Evolutionary conservation across 2,329 filamentous ascomycete species (phyloP), one percentile per base, ranked within the genome.

Genomic region (Falciphora oryzae): DNA sequence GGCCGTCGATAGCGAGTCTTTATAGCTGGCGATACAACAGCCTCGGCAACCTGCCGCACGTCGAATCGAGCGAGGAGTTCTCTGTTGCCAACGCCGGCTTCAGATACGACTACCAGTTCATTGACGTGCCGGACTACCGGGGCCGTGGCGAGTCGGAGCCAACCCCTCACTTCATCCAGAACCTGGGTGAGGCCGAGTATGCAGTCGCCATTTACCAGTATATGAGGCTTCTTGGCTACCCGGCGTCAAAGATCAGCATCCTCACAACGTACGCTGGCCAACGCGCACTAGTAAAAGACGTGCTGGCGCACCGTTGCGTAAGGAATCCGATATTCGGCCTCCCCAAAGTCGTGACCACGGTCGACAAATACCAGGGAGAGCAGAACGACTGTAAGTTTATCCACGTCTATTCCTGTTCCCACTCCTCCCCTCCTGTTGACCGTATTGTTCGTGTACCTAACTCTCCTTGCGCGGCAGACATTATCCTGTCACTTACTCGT

Each of bases 291-390:
- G 91, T 99, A 66, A 89, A 85, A 70, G 94, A 99, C 75, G 92
- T 99, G 4, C 78, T 99, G 63, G 80, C 79, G 18, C 91, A 96
- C 73, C 85, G 95, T 65, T 99, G 95, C 76, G 89, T 88, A 53
- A 89, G 86, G 70, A 96, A 93, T 71, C 80, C 88, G 2, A 80
- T 98, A 27, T 99, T 99, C 77, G 93, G 94, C 11, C 79, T 97
- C 75, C 95, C 95, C 25, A 90, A 89, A 76, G 89, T 90, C 63
- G 92, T 99, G 32, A 93, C 92, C 4, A 99, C 96, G 6, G 94
- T 99, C 68, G 95, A 99, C 79, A 97, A 97, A 76, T 99, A 98
- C 73, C 95, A 99, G 79, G 96, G 95, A 75, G 95, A 99, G 81
- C 95, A 99, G 78, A 99, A 99, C 77, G 95, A 99, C 73, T 98